These are phyloP conservation scores for Phytophthora boehmeriae DNA, from an alignment of 352 stramenopile species.

Conservation along the genomic window DNA sequence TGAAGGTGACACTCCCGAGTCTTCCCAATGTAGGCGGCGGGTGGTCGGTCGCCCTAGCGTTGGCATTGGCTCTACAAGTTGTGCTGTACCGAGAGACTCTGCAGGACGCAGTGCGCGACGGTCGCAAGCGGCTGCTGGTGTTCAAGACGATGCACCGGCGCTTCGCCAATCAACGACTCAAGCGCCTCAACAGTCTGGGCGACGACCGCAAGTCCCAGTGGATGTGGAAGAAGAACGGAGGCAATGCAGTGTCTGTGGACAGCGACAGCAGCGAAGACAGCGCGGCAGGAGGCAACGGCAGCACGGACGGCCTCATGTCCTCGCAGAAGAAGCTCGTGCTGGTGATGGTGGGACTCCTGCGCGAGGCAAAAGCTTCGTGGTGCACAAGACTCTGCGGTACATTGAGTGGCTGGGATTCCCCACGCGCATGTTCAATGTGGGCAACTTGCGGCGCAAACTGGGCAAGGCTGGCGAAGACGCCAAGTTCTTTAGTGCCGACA, in stretches of 20 bases:
- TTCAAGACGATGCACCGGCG: slow-evolving; percentile 77
- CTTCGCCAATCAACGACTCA: slow-evolving; percentile 75
- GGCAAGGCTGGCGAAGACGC: slow-evolving; percentile 72
- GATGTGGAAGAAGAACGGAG: slow-evolving; percentile 67
- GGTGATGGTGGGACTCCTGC: slow-evolving; percentile 94
- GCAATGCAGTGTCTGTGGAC: slow-evolving; percentile 27
- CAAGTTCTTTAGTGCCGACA: slow-evolving; percentile 93
- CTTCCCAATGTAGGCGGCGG: slow-evolving; percentile 14
- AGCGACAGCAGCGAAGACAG: slow-evolving; percentile 43
- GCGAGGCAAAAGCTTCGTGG: slow-evolving; percentile 96
- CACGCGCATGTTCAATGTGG: slow-evolving; percentile 96
- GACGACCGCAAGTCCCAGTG: slow-evolving; percentile 73
- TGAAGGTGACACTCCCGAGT: slow-evolving; percentile 43
- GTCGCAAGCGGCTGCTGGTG: slow-evolving; percentile 64
- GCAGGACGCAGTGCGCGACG: slow-evolving; percentile 40
- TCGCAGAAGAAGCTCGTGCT: slow-evolving; percentile 92
- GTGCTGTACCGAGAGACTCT: slow-evolving; percentile 63
- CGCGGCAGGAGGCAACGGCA: slow-evolving; percentile 23
- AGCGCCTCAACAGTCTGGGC: slow-evolving; percentile 67
- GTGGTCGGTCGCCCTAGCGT: slow-evolving; percentile 35
- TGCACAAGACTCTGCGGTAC: slow-evolving; percentile 93
- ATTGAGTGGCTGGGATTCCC: slow-evolving; percentile 92
- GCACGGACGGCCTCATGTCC: slow-evolving; percentile 59
- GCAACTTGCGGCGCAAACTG: slow-evolving; percentile 89
- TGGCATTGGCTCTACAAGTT: slow-evolving; percentile 47